Evolutionary conservation across 2,329 filamentous ascomycete species (phyloP), one percentile per base, ranked within the genome.

Genomic region (Trichoderma koningiopsis): DNA sequence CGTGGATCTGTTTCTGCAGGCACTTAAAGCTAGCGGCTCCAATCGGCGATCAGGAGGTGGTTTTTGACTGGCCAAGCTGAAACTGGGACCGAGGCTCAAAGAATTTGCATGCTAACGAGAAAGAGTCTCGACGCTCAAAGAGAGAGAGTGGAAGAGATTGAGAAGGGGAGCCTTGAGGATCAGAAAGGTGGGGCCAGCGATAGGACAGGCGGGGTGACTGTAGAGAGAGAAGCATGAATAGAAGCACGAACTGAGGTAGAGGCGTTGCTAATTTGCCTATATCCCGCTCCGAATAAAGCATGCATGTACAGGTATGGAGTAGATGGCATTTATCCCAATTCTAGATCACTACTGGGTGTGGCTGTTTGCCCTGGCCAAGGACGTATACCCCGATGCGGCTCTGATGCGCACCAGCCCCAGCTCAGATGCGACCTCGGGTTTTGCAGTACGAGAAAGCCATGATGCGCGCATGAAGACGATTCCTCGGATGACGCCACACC

Each of bases 1-100:
- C 62, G 62, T 58, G 53, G 63, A 66, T 66, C 63, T 58, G 63
- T 47, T 53, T 57, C 53, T 66, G 63, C 63, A 67, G 63, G 63
- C 63, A 67, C 63, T 59, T 66, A 49, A 59, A 40, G 40, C 63
- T 67, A 67, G 63, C 63, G 63, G 22, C 63, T 52, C 40, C 63
- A 52, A 59, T 58, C 63, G 40, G 40, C 40, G 63, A 67, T 67
- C 55, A 67, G 40, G n/a, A 55, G 62, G 40, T 37, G 62, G 22
- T 53, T 47, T 37, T 29, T 65, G 22, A 27, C 62, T 57, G 62
- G 52, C 35, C 16, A 35, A 37, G 29, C 33, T 65, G 62, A 47
- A 31, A 57, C 62, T 29, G 52, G 35, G 52, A 56, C 62, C 16
- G 52, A 33, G 27, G 62, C 62, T 47, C 37, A 24, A 65, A 27